A percentile compares a stretch with the other conserved stretches of the same genome.
Conservation (phyloP, 1,139 yeast genomes). For the Yamadazyma sp. region DNA sequence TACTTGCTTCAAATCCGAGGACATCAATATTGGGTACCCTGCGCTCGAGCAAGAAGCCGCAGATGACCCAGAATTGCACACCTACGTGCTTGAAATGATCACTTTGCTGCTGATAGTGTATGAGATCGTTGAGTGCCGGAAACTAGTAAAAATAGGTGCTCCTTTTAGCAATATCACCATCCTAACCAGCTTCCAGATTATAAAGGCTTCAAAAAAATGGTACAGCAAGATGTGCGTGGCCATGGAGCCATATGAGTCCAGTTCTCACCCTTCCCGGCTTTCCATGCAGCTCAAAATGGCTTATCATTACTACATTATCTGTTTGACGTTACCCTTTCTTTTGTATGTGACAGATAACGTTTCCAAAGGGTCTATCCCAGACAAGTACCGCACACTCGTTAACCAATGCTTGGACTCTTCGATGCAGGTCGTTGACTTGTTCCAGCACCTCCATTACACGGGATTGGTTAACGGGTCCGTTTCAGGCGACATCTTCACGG, state of each 20-base stretch:
- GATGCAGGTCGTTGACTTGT: background rate
- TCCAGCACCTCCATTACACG: background rate
- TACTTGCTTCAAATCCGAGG: constrained; percentile 9
- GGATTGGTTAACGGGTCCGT: background rate
- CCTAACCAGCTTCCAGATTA: background rate
- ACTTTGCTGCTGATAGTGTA: background rate
- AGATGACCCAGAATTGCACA: background rate
- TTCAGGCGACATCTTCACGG: background rate
- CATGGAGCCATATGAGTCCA: background rate
- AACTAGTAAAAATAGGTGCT: background rate
- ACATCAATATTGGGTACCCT: constrained; percentile 2
- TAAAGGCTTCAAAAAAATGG: constrained; percentile 1
- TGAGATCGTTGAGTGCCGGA: constrained; percentile 2
- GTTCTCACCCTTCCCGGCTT: background rate
- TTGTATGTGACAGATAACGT: constrained; percentile 1
- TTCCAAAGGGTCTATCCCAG: background rate
- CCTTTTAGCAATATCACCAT: constrained; percentile 1
- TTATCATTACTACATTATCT: constrained; percentile 2
- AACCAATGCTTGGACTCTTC: constrained; percentile 2
- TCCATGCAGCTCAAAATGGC: background rate
- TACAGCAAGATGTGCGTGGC: background rate
- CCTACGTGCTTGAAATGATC: background rate
- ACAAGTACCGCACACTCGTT: background rate
- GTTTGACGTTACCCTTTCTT: constrained; percentile 3
- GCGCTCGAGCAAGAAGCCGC: background rate